Percentiles rank a stretch among this genome's conserved stretches.
Conservation (phyloP, 768 basidiomycete species). For the Macrolepiota albuminosa region DNA sequence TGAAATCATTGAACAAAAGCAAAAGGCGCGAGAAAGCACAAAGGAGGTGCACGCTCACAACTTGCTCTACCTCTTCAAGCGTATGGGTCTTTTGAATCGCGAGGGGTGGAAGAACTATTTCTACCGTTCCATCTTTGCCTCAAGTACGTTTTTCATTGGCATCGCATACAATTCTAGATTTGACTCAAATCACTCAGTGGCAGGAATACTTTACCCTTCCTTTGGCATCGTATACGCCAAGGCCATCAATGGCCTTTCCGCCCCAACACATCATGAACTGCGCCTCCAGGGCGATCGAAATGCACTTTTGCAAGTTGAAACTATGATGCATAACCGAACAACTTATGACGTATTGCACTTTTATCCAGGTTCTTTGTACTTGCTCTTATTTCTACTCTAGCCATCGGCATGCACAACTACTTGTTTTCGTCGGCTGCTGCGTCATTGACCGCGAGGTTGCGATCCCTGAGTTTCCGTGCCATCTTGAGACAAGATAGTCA, state of each 20-base stretch:
- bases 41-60: constrained; percentile 34
- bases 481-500: no score
- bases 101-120: constrained; percentile 52
- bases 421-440: constrained; percentile 68
- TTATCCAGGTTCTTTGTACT: constrained; percentile 69
- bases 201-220: constrained; percentile 55
- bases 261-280: constrained; percentile 31
- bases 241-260: constrained; percentile 57
- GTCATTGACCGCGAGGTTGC: constrained; percentile 62
- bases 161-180: not conserved
- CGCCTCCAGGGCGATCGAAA: constrained; percentile 60
- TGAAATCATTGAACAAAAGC: constrained; percentile 56
- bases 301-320: constrained; percentile 52
- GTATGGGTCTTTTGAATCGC: constrained; percentile 62
- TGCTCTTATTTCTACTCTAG: constrained; percentile 57
- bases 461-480: constrained; percentile 68
- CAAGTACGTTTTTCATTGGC: constrained; percentile 28
- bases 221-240: constrained; percentile 70
- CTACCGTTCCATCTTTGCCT: constrained; percentile 51
- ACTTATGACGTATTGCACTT: not conserved
- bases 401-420: constrained; percentile 69
- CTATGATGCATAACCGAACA: not conserved
- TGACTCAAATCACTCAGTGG: no score
- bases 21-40: constrained; percentile 25
- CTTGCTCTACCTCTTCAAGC: constrained; percentile 59